Evolutionary conservation across 192 early-diverging fungal species (phyloP).

Genomic region (Dissophora ornata): DNA sequence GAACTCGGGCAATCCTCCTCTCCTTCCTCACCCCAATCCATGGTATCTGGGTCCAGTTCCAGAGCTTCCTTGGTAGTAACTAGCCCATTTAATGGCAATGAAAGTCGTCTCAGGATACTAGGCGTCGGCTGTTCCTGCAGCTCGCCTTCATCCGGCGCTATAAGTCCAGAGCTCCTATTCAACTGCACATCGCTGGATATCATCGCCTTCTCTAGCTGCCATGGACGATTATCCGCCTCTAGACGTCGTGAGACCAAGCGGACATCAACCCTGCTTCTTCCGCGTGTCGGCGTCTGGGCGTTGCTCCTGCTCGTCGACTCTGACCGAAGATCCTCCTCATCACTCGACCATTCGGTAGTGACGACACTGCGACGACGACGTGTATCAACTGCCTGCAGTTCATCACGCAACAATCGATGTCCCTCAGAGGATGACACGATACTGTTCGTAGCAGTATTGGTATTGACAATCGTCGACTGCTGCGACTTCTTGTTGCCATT

Average conservation of each 20-base stretch:
- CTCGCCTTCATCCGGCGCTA: neutral
- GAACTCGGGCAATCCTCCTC: neutral
- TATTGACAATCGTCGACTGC: neutral
- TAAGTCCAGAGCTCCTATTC: neutral
- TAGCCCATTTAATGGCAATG: slow-evolving; percentile 1
- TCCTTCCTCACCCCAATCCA: neutral
- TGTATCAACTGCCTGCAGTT: neutral
- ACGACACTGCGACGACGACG: neutral
- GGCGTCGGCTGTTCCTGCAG: neutral
- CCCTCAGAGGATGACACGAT: slow-evolving; percentile 12
- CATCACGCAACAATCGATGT: neutral
- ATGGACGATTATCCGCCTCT: neutral
- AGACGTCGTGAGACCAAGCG: neutral
- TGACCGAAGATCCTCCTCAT: slow-evolving; percentile 11
- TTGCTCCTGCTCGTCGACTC: slow-evolving; percentile 1
- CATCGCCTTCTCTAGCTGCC: neutral
- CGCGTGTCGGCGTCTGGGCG: neutral
- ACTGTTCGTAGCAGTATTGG: slow-evolving; percentile 11
- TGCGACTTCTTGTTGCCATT: neutral
- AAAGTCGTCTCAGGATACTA: neutral
- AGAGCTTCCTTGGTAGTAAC: neutral
- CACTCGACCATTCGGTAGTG: slow-evolving; percentile 26
- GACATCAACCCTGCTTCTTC: neutral
- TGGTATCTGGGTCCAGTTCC: neutral
- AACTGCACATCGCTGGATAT: neutral